phyloP scores from a whole-genome alignment of 129 eudicot genomes.

The Flaveria linearis region DNA sequence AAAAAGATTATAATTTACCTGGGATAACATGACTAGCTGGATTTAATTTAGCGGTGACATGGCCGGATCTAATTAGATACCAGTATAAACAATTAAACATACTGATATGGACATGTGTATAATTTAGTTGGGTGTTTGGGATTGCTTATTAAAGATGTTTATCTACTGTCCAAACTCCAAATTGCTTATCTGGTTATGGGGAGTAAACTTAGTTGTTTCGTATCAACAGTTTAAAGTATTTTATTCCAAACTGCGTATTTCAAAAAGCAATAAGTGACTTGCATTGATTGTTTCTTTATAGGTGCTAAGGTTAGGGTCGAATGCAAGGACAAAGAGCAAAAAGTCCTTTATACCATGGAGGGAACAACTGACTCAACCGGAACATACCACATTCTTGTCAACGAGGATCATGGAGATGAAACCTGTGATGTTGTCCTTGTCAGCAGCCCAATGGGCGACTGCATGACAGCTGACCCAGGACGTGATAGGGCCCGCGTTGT shows the following conservation, averaged over 20 bases:
- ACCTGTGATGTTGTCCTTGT: constrained; percentile 53
- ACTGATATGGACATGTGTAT: too few species aligned
- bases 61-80: too few species aligned
- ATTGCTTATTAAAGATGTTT: background rate
- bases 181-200: background rate
- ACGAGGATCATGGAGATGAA: constrained; percentile 50
- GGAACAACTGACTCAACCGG: constrained; percentile 57
- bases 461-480: constrained; percentile 50
- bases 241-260: background rate
- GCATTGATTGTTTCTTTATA: background rate
- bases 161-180: background rate
- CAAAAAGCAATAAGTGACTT: background rate
- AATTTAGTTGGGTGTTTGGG: background rate
- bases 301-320: constrained; percentile 67
- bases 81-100: too few species aligned
- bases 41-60: too few species aligned
- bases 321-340: constrained; percentile 47
- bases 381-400: constrained; percentile 47
- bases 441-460: constrained; percentile 51
- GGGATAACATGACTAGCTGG: too few species aligned
- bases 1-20: too few species aligned
- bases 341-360: constrained; percentile 39
- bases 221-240: background rate
- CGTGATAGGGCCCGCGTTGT: constrained; percentile 58
- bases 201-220: background rate